Evolutionary conservation across 2,329 filamentous ascomycete genomes (phyloP), one percentile per base, ranked within the genome.

Genomic region (Calycina herbarum): DNA sequence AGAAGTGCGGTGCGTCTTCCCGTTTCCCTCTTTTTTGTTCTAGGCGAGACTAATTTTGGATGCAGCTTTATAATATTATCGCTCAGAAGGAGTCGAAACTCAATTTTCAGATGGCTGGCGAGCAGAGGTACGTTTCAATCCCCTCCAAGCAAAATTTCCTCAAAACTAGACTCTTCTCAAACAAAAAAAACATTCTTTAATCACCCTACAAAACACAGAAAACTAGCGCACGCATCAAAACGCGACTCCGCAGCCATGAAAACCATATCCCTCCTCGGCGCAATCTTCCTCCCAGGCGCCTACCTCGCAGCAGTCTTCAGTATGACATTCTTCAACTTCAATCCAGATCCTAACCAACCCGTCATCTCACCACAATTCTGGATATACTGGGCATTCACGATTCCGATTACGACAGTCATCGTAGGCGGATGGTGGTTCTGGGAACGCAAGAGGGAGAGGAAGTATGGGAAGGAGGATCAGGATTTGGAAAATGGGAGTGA

Each of bases 321-420:
- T 78, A 89, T 88, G 85, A 85, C 85, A 0, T 89, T 89, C 74
- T 89, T 89, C 78, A 82, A 89, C 76, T 89, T 88, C 70, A 82
- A 82, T 1, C 29, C 45, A 2, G 29, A 62, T 10, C 27, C 59
- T 3, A 11, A 31, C 17, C 11, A 62, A 35, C 20, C 64, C 10
- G 59, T 60, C 20, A 66, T 88, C 17, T 84, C 83, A 11, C 74
- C 78, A 20, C 76, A 81, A 60, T 78, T 89, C 31, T 89, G 86
- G 86, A 81, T 89, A 62, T 89, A 88, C 77, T 89, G 88, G 69
- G 85, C 78, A 67, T 81, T 88, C 63, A 86, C 85, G 2, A 75
- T 89, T 11, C 86, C 86, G 2, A 70, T 88, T 62, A 89, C 86
- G 0, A 72, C 82, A 1, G 33, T 79, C 60, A 85, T 89, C 67